Conservation (phyloP, 2,329 filamentous ascomycete genomes). For the Cytospora piceicola region DNA sequence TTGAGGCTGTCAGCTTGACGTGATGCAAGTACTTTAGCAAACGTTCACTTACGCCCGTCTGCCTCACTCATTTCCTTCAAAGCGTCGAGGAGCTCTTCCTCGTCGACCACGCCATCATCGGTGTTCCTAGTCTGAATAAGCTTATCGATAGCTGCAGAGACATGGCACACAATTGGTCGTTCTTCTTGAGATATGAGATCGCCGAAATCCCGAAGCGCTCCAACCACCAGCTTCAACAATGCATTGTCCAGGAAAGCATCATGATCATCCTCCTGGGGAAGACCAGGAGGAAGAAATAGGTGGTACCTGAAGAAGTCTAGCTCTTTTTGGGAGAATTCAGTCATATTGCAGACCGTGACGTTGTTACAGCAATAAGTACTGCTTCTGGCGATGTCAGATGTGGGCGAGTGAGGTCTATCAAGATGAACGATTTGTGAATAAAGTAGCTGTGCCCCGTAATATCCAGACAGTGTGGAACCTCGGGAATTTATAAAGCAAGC, state of each 20-base stretch:
- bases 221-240: background rate
- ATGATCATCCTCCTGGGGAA: background rate
- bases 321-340: background rate
- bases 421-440: no score
- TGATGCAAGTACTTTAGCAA: background rate
- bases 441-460: no score
- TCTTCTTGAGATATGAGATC: background rate
- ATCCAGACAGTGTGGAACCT: background rate
- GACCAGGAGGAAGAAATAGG: conserved; percentile 5
- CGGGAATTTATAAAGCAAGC: background rate
- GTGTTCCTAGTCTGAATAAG: background rate
- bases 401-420: no score
- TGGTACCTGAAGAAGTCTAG: conserved; percentile 5
- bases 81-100: background rate
- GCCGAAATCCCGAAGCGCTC: background rate
- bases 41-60: background rate
- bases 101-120: background rate
- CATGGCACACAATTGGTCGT: background rate
- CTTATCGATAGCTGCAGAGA: background rate
- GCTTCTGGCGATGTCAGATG: background rate
- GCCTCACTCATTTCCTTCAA: background rate
- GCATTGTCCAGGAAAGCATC: background rate
- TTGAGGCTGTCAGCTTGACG: background rate
- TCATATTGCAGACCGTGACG: background rate
- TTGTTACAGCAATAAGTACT: background rate